Evolutionary conservation across 2,329 filamentous ascomycete genomes (phyloP).

Genomic region (Fusarium incarnatum): DNA sequence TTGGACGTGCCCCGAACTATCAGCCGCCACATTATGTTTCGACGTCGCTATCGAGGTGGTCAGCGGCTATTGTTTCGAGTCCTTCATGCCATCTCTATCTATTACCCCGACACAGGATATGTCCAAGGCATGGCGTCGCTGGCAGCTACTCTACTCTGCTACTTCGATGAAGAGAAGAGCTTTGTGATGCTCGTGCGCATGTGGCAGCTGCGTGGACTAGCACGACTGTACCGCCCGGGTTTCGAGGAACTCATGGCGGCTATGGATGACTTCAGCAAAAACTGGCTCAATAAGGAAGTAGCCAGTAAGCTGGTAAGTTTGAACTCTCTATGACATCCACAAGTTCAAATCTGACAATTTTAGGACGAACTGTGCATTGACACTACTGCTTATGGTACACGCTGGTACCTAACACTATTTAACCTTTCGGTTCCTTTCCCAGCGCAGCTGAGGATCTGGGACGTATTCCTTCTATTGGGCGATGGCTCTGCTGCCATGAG

Average conservation of each 20-base stretch:
- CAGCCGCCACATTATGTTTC: slow-evolving; percentile 97
- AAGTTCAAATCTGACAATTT: slow-evolving; percentile 20
- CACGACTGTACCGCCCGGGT: slow-evolving; percentile 83
- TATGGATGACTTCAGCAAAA: slow-evolving; percentile 83
- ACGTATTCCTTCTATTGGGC: slow-evolving; percentile 95
- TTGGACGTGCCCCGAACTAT: slow-evolving; percentile 96
- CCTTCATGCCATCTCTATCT: slow-evolving; percentile 89
- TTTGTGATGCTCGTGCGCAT: slow-evolving; percentile 98
- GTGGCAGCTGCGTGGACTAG: slow-evolving; percentile 89
- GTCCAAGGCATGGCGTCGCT: slow-evolving; percentile 98
- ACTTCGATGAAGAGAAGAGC: slow-evolving; percentile 93
- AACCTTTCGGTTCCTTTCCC: slow-evolving; percentile 96
- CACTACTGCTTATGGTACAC: slow-evolving; percentile 91
- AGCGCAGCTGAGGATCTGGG: slow-evolving; percentile 95
- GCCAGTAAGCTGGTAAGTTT: slow-evolving; percentile 78
- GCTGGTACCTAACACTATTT: slow-evolving; percentile 98
- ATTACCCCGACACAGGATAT: slow-evolving; percentile 91
- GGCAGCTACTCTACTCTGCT: slow-evolving; percentile 91
- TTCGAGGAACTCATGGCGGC: slow-evolving; percentile 90
- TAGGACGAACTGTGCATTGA: slow-evolving; percentile 83
- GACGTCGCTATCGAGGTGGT: slow-evolving; percentile 88
- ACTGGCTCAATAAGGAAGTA: slow-evolving; percentile 88
- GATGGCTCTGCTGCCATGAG: slow-evolving; percentile 26
- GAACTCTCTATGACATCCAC: background rate
- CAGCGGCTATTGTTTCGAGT: slow-evolving; percentile 93